These are phyloP conservation scores for Pythium insidiosum DNA, from an alignment of 352 stramenopile genomes.

Conservation along the genomic window DNA sequence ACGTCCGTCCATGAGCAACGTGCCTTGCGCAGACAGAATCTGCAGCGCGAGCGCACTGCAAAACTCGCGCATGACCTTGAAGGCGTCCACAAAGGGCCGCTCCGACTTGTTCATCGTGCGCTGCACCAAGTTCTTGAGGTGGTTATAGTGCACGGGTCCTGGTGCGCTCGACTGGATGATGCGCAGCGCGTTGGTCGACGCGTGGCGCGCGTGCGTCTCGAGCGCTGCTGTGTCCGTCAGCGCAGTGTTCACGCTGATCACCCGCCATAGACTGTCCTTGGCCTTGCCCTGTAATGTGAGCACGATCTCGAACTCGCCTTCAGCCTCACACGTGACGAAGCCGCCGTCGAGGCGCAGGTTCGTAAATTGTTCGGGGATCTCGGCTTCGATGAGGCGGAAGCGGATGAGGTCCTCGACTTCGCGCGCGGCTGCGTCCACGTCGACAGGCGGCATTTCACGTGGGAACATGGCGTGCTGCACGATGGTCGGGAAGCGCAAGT, in stretches of 20 bases:
- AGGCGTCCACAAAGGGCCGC: slow-evolving; percentile 68
- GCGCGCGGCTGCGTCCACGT: slow-evolving; percentile 37
- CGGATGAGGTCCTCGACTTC: slow-evolving; percentile 77
- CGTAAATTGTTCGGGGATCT: slow-evolving; percentile 73
- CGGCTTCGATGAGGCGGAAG: slow-evolving; percentile 73
- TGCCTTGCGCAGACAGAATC: slow-evolving; percentile 66
- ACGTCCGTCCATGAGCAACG: slow-evolving; percentile 66
- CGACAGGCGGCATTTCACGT: slow-evolving; percentile 55
- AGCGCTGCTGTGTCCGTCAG: slow-evolving; percentile 56
- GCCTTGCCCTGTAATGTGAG: slow-evolving; percentile 78
- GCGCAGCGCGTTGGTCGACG: slow-evolving; percentile 56
- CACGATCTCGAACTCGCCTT: slow-evolving; percentile 81
- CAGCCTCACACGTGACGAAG: slow-evolving; percentile 68
- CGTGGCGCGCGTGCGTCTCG: slow-evolving; percentile 36
- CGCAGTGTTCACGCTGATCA: slow-evolving; percentile 74
- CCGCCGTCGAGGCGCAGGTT: slow-evolving; percentile 69
- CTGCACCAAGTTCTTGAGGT: slow-evolving; percentile 80
- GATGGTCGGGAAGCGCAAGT: slow-evolving; percentile 63
- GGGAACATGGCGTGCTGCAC: slow-evolving; percentile 67
- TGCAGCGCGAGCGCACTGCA: slow-evolving; percentile 71
- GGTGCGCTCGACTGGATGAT: slow-evolving; percentile 77
- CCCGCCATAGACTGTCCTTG: slow-evolving; percentile 62
- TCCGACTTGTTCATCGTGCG: slow-evolving; percentile 82
- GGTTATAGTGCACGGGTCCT: slow-evolving; percentile 65
- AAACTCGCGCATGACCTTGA: slow-evolving; percentile 79